phyloP scores from a whole-genome alignment of 2,329 filamentous ascomycete genomes.

The Claviceps humidiphila region DNA sequence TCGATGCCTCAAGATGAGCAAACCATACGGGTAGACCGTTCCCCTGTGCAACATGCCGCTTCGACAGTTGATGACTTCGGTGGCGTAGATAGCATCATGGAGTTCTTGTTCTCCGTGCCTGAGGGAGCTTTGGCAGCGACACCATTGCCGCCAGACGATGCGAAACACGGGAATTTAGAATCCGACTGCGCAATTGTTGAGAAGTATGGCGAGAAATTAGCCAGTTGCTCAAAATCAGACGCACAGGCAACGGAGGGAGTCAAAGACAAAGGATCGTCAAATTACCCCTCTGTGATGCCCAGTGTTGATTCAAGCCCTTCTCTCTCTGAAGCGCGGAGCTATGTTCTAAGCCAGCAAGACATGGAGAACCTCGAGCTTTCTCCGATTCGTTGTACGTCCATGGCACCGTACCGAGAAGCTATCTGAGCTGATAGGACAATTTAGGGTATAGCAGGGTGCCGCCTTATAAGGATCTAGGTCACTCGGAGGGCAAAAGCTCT shows the following conservation, averaged over 20 bases:
- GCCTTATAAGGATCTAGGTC: constrained; percentile 7
- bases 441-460: constrained; percentile 13
- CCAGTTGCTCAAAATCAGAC: not conserved
- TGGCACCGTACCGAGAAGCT: not conserved
- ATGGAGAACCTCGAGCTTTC: constrained; percentile 22
- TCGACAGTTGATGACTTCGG: not conserved
- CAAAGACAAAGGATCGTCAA: constrained; percentile 18
- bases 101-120: constrained; percentile 3
- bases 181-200: not conserved
- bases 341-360: constrained; percentile 18
- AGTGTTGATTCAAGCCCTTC: constrained; percentile 22
- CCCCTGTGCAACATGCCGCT: not conserved
- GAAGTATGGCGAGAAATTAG: not conserved
- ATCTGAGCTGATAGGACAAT: not conserved
- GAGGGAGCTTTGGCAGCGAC: not conserved
- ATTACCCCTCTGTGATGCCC: constrained; percentile 20
- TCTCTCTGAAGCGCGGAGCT: constrained; percentile 13
- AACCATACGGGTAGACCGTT: constrained; percentile 1
- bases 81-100: constrained; percentile 7
- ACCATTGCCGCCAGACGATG: not conserved
- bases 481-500: constrained; percentile 13
- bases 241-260: constrained; percentile 1
- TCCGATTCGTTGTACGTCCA: constrained; percentile 20
- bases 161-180: not conserved
- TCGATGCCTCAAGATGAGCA: constrained; percentile 10